Percentiles rank a stretch among this genome's conserved stretches.
phyloP scores from a whole-genome alignment of 2,329 filamentous ascomycete species.

The Amylocarpus encephaloides region DNA sequence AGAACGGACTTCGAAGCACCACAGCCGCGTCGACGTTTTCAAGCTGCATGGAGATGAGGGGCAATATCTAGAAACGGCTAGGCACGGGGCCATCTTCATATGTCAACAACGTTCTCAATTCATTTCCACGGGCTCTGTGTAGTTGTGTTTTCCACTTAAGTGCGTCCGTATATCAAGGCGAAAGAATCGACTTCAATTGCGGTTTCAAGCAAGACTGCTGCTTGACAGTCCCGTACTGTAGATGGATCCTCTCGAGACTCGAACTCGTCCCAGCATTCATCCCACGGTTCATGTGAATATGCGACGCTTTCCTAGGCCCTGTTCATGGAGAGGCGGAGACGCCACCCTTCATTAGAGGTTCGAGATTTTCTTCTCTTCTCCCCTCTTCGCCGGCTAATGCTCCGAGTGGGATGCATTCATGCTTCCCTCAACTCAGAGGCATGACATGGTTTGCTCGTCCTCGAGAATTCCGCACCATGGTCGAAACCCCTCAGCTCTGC shows the following conservation, averaged over 20 bases:
- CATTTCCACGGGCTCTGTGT: too few relatives aligned
- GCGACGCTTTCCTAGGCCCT: too few relatives aligned
- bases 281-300: too few relatives aligned
- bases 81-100: too few relatives aligned
- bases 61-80: background rate
- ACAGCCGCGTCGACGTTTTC: background rate
- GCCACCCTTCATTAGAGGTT: background rate
- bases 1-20: background rate
- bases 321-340: background rate
- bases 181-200: background rate
- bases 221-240: too few relatives aligned
- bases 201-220: background rate
- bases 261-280: too few relatives aligned
- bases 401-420: background rate
- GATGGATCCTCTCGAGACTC: too few relatives aligned
- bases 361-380: slow-evolving; percentile 1
- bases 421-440: background rate
- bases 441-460: too few relatives aligned
- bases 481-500: too few relatives aligned
- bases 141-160: too few relatives aligned
- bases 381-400: background rate
- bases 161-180: background rate
- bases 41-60: background rate
- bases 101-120: too few relatives aligned
- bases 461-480: too few relatives aligned